Evolutionary conservation across 1,284 basidiomycete species (phyloP).

Genomic region (Volvariella volvacea): DNA sequence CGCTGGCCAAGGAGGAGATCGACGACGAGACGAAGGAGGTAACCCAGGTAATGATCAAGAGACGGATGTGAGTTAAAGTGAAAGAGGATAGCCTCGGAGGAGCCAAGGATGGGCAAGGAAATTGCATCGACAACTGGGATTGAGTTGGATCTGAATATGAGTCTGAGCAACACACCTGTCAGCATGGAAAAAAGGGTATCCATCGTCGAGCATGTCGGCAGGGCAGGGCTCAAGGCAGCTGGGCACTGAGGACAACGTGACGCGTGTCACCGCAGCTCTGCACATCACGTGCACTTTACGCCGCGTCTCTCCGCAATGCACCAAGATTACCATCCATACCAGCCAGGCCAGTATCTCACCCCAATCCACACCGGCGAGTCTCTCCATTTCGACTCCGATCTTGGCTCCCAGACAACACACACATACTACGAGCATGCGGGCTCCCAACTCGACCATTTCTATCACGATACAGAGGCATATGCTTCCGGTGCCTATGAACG

Average conservation of each 20-base stretch:
- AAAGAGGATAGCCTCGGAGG: conserved; percentile 34
- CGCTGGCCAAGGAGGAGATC: conserved; percentile 29
- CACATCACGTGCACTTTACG: conserved; percentile 3
- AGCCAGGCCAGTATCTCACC: conserved; percentile 39
- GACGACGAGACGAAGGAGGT: conserved; percentile 28
- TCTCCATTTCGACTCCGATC: conserved; percentile 24
- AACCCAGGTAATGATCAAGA: conserved; percentile 34
- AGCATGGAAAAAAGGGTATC: conserved; percentile 23
- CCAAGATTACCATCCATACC: conserved; percentile 30
- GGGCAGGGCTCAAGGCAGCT: background rate
- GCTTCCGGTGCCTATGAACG: conserved; percentile 52
- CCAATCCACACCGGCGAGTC: conserved; percentile 47
- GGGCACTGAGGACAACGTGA: too few species aligned
- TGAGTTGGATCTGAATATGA: conserved; percentile 17
- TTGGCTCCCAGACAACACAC: background rate
- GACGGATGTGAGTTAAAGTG: conserved; percentile 19
- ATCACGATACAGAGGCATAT: conserved; percentile 57
- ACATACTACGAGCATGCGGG: conserved; percentile 10
- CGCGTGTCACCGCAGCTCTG: too few species aligned
- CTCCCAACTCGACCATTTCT: conserved; percentile 38
- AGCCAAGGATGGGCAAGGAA: conserved; percentile 22
- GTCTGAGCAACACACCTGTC: conserved; percentile 34
- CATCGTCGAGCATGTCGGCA: background rate
- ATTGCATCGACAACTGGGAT: background rate
- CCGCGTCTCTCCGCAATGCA: conserved; percentile 10